phyloP scores from a whole-genome alignment of 179 eudicot genomes.

The Monotropa hypopitys region DNA sequence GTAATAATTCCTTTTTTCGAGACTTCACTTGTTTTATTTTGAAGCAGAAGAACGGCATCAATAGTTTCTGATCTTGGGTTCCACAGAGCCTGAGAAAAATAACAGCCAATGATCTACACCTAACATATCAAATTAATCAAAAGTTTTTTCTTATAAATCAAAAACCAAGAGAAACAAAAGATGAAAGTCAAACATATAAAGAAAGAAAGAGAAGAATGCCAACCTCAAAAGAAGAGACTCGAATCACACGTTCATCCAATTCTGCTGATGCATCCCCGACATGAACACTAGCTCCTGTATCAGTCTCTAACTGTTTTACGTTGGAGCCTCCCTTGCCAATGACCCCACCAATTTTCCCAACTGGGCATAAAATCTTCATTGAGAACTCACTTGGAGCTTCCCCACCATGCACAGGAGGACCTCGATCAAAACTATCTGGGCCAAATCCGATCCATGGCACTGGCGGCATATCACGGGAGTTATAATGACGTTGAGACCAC shows the following conservation, averaged over 20 bases:
- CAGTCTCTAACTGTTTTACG: slow-evolving; percentile 55
- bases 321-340: slow-evolving; percentile 74
- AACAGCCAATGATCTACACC: slow-evolving; percentile 6
- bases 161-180: neutral
- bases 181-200: neutral
- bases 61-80: slow-evolving; percentile 64
- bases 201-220: slow-evolving; percentile 2
- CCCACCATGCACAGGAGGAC: slow-evolving; percentile 24
- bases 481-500: slow-evolving; percentile 38
- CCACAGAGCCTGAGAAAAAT: slow-evolving; percentile 37
- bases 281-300: slow-evolving; percentile 63
- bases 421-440: slow-evolving; percentile 31
- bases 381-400: slow-evolving; percentile 57
- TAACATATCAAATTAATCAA: neutral
- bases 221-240: slow-evolving; percentile 74
- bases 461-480: slow-evolving; percentile 34
- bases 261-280: slow-evolving; percentile 47
- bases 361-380: slow-evolving; percentile 58
- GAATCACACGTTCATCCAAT: slow-evolving; percentile 63
- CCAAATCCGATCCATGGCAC: slow-evolving; percentile 32
- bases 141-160: neutral
- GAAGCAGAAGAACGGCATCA: slow-evolving; percentile 73
- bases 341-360: slow-evolving; percentile 61
- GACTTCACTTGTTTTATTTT: slow-evolving; percentile 52
- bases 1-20: slow-evolving; percentile 63